Percentiles rank a stretch among this genome's conserved stretches.
phyloP scores from a whole-genome alignment of 106 monocot genomes.

The Dendrobium officinale region DNA sequence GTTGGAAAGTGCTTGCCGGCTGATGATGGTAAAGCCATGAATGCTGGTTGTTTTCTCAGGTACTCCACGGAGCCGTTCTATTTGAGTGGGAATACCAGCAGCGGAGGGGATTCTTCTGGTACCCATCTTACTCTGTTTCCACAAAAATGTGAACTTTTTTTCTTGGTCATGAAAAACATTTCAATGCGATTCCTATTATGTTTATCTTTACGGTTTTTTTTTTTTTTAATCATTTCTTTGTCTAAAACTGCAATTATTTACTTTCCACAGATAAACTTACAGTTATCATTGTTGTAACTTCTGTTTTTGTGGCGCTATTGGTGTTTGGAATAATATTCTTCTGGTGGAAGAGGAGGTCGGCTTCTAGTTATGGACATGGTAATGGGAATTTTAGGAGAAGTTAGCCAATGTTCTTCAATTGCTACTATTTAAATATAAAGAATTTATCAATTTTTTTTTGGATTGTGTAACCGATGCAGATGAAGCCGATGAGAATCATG shows the following conservation, averaged over 20 bases:
- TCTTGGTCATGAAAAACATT: background rate
- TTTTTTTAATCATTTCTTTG: too few relatives aligned
- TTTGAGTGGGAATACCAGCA: background rate
- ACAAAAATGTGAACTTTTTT: too few relatives aligned
- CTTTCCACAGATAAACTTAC: background rate
- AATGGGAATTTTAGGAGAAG: background rate
- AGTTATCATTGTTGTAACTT: background rate
- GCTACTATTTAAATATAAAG: background rate
- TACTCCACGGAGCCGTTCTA: conserved; percentile 55
- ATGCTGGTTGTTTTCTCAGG: conserved; percentile 61
- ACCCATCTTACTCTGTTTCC: background rate
- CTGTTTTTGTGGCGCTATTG: conserved; percentile 10
- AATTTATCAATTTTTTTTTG: background rate
- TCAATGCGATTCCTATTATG: background rate
- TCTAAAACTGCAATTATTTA: background rate
- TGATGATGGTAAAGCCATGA: conserved; percentile 42
- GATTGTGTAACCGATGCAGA: conserved; percentile 19
- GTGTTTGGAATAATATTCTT: conserved; percentile 17
- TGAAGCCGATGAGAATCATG: conserved; percentile 14
- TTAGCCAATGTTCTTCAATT: background rate
- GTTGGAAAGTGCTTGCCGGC: conserved; percentile 32
- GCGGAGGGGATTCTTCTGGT: conserved; percentile 4
- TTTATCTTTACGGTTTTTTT: background rate
- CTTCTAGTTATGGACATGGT: conserved; percentile 12
- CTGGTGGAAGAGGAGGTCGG: conserved; percentile 19